Base-by-base conservation (phyloP, 2,329 filamentous ascomycete species). In the Colletotrichum sp. region DNA sequence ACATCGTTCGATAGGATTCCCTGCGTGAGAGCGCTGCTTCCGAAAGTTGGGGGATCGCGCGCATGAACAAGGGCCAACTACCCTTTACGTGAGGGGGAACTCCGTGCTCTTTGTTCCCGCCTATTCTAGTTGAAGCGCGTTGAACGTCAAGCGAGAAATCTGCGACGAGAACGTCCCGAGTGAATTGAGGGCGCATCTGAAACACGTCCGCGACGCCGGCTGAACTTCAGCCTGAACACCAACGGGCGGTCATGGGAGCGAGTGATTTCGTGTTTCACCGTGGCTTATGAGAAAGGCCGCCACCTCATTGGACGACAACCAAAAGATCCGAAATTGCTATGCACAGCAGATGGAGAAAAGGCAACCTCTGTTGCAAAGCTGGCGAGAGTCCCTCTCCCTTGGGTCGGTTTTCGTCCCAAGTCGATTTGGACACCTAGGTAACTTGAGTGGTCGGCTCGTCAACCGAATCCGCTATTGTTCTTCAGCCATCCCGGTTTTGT, bases 141-240 rank as follows among this genome's bases (percentile, higher is more conserved):
- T 63, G 65, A 39, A 34, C 26, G 24, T 68, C 44, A 73, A 76
- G 73, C 73, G 73, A 76, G 59, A 34, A 28, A 16, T 59, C 75
- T 75, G 75, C 28, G 60, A 70, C 71, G 55, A 70, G 21, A 55
- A 24, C 5, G 21, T 28, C 66, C 52, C 62, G 60, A 32, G 52
- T 36, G 63, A 21, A 68, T 71, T 62, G 73, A 76, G 44, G 62
- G 63, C 36, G 44, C 32, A 32, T 73, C 52, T 76, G 75, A 76
- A 76, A 76, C 75, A 71, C 59, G 71, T 70, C 75, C 75, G 75
- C 71, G 75, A 76, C 75, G 52, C 65, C 65, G 71, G 71, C 52
- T 76, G 49, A 26, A 68, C 55, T 72, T 72, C 73, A 73, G 63
- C 69, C 64, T 76, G 57, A 57, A 64, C 28, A 39, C 21, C 57